phyloP scores from a whole-genome alignment of 202 grass and related monocot species.

The Thinopyrum obtusiflorum region DNA sequence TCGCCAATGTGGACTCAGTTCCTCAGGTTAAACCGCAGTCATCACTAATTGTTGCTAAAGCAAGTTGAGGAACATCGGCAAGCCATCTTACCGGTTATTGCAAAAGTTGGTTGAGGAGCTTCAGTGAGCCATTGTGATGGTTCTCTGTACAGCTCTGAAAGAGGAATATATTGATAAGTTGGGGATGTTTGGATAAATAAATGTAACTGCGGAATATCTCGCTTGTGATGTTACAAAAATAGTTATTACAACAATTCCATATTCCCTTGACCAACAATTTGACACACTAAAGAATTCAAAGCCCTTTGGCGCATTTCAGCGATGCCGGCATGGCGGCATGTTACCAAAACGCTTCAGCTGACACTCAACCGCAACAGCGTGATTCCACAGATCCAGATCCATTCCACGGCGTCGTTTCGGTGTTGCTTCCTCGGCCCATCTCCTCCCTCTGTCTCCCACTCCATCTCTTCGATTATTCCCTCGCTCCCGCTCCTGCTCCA shows the following conservation, averaged over 20 bases:
- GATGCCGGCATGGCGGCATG: neutral
- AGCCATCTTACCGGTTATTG: neutral
- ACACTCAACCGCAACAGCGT: no score
- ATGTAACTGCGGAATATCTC: neutral
- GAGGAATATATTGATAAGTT: neutral
- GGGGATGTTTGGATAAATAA: neutral
- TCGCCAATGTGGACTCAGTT: slow-evolving; percentile 1
- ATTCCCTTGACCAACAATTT: neutral
- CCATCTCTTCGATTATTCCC: neutral
- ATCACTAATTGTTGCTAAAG: slow-evolving; percentile 31
- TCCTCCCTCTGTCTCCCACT: no score
- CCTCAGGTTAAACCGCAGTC: slow-evolving; percentile 1
- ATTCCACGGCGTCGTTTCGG: neutral
- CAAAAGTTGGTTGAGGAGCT: neutral
- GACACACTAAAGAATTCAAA: neutral
- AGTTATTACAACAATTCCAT: neutral
- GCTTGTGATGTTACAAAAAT: neutral
- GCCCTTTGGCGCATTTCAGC: neutral
- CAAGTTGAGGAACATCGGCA: slow-evolving; percentile 31
- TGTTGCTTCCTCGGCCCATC: neutral
- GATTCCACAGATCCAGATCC: neutral
- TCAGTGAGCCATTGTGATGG: neutral
- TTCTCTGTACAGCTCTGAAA: neutral
- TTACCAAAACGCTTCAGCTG: neutral
- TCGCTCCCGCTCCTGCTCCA: neutral